Conservation (phyloP, 2,329 filamentous ascomycete genomes). For the Amphichorda felina region DNA sequence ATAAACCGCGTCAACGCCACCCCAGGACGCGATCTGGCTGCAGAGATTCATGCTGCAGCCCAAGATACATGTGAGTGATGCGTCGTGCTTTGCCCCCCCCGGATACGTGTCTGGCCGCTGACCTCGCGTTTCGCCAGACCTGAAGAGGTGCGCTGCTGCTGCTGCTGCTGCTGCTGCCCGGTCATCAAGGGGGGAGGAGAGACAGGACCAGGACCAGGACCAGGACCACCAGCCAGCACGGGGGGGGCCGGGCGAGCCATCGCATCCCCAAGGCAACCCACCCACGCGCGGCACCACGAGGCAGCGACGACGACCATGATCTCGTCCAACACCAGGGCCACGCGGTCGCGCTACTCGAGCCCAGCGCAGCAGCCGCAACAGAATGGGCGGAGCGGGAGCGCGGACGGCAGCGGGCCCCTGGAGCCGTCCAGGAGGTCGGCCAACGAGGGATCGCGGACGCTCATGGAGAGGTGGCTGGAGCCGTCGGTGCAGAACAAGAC, state of each 20-base stretch:
- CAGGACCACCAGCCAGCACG: not conserved
- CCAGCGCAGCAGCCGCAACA: conserved; percentile 22
- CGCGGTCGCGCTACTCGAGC: conserved; percentile 46
- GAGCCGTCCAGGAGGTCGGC: conserved; percentile 8
- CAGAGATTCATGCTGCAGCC: conserved; percentile 19
- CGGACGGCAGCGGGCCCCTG: not conserved
- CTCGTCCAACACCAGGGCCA: conserved; percentile 32
- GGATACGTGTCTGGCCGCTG: conserved; percentile 6
- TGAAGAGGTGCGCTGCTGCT: conserved; percentile 17
- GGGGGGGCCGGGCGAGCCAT: too few species aligned
- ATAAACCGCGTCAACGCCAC: conserved; percentile 17
- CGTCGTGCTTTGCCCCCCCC: not conserved
- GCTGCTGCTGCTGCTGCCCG: too few species aligned
- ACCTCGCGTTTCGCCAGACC: conserved; percentile 8
- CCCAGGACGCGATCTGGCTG: conserved; percentile 17
- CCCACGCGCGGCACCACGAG: not conserved
- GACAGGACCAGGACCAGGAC: not conserved
- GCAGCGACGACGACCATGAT: conserved; percentile 14
- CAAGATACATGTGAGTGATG: conserved; percentile 14
- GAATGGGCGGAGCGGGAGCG: conserved; percentile 10
- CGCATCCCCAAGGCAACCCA: not conserved
- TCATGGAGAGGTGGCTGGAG: conserved; percentile 48
- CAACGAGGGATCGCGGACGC: conserved; percentile 27
- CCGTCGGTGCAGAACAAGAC: conserved; percentile 47
- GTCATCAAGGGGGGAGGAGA: conserved; percentile 2